Percentiles rank a stretch among this genome's conserved stretches.
These are phyloP conservation scores for Thecaphora frezii DNA, from an alignment of 1,284 basidiomycete species.

Conservation along the genomic window DNA sequence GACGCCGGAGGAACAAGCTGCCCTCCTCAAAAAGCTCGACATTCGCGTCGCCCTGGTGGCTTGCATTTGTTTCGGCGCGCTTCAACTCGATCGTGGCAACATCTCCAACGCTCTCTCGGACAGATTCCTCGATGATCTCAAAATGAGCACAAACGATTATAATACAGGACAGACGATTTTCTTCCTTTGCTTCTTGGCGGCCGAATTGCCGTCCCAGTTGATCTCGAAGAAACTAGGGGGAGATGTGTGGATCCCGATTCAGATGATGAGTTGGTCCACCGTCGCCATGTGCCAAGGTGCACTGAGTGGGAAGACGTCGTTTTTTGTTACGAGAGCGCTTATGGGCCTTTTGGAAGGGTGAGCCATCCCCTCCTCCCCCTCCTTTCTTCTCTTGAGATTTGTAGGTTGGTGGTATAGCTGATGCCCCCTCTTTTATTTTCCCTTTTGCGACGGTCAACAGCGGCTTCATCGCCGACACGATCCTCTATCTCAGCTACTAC, in stretches of 20 bases:
- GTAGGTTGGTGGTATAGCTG: no score
- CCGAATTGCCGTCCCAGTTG: constrained; percentile 42
- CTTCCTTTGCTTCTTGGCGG: constrained; percentile 29
- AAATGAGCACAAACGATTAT: constrained; percentile 40
- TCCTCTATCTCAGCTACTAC: constrained; percentile 61
- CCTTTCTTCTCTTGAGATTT: no score
- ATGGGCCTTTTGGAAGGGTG: constrained; percentile 63
- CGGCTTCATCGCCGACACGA: constrained; percentile 62
- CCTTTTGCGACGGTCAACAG: no score
- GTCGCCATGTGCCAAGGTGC: constrained; percentile 21
- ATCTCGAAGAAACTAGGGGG: constrained; percentile 45
- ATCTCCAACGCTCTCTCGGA: constrained; percentile 36
- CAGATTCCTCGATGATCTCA: constrained; percentile 38
- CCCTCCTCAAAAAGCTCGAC: constrained; percentile 15
- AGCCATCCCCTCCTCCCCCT: no score
- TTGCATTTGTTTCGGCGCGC: constrained; percentile 33
- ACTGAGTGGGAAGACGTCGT: constrained; percentile 17
- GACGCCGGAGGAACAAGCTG: constrained; percentile 16
- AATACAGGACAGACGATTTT: constrained; percentile 44
- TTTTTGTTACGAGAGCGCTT: constrained; percentile 29
- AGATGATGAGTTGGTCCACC: constrained; percentile 35
- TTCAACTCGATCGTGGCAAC: constrained; percentile 37
- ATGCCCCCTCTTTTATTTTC: no score
- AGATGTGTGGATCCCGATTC: constrained; percentile 41
- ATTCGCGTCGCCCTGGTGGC: constrained; percentile 12